Evolutionary conservation across 2,329 filamentous ascomycete genomes (phyloP), one percentile per base, ranked within the genome.

Genomic region (Madurella fahalii): DNA sequence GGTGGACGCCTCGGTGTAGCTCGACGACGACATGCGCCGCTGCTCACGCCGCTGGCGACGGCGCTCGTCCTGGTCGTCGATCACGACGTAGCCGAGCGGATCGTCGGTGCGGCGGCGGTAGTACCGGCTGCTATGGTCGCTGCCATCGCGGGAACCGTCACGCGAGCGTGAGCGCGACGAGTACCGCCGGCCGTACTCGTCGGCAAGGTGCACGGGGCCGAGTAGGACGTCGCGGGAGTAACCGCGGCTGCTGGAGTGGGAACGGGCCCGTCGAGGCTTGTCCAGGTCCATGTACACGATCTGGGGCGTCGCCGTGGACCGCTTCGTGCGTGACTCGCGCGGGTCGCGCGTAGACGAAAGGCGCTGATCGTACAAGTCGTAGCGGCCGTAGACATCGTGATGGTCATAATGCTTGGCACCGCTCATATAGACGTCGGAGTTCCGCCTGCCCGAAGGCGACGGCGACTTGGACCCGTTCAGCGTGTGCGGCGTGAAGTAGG

Each of bases 391-490:
- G 39, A 51, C 45, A 41, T 61, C 58, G 42, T 43, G 34, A 42
- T 50, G 50, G 45, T 61, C 55, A 52, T 57, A 54, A 49, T 58
- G 57, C 42, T 55, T 54, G 37, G 48, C 47, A 48, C 63, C 64
- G 54, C 62, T 62, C 54, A 65, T 51, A 58, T 66, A 67, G 48
- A 63, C 50, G n/a, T 54, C 59, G 2, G 64, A 60, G 17, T 59
- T 58, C 12, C 59, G 62, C 47, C 56, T 55, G 54, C 57, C 47
- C 1, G 57, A 50, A 9, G 63, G 62, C 4, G 64, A 66, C 1
- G 62, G 62, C 9, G 63, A 64, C 52, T 64, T 65, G 57, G 63
- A 59, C 25, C 47, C 53, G 34, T 58, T 61, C 12, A 63, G 57
- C 9, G 60, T 59, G 48, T 54, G 50, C 20, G 52, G 34, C 40